These are phyloP conservation scores for Sarocladium brachiariae DNA, from an alignment of 2,329 filamentous ascomycete species.

Conservation along the genomic window DNA sequence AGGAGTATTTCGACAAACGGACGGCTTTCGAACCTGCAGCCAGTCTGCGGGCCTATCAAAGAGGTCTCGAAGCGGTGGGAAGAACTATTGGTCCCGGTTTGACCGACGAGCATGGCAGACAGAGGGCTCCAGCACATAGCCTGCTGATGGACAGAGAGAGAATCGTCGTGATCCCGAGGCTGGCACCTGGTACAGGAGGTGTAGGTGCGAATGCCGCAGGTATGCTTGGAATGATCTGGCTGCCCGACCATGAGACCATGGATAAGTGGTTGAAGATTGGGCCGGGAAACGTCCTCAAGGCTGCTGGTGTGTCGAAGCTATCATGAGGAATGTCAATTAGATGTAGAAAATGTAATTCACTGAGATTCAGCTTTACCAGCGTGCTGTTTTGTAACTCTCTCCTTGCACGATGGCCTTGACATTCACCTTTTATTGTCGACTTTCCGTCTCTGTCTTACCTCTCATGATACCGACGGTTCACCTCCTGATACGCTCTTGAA, in stretches of 20 bases:
- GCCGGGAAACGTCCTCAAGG: slow-evolving; percentile 9
- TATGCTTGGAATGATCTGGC: slow-evolving; percentile 35
- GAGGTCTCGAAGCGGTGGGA: slow-evolving; percentile 8
- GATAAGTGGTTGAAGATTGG: slow-evolving; percentile 12
- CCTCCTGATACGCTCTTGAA: too few species aligned
- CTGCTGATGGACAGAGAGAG: slow-evolving; percentile 34
- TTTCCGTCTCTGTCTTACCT: too few species aligned
- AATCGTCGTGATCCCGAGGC: slow-evolving; percentile 41
- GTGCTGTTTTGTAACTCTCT: too few species aligned
- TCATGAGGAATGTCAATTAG: background rate
- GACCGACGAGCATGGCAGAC: slow-evolving; percentile 1
- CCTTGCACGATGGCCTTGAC: too few species aligned
- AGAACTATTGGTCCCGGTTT: slow-evolving; percentile 2
- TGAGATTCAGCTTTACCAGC: too few species aligned
- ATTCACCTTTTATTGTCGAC: too few species aligned
- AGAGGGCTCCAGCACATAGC: slow-evolving; percentile 29
- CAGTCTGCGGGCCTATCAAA: slow-evolving; percentile 16
- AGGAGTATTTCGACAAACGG: slow-evolving; percentile 16
- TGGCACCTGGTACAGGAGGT: slow-evolving; percentile 23
- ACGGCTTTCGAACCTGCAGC: slow-evolving; percentile 19
- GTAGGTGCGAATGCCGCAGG: slow-evolving; percentile 37
- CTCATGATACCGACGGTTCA: too few species aligned
- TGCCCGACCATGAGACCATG: slow-evolving; percentile 6
- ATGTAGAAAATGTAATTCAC: too few species aligned
- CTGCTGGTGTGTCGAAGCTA: slow-evolving; percentile 12